phyloP scores from a whole-genome alignment of 768 basidiomycete genomes.

The Mycena kentingensis region DNA sequence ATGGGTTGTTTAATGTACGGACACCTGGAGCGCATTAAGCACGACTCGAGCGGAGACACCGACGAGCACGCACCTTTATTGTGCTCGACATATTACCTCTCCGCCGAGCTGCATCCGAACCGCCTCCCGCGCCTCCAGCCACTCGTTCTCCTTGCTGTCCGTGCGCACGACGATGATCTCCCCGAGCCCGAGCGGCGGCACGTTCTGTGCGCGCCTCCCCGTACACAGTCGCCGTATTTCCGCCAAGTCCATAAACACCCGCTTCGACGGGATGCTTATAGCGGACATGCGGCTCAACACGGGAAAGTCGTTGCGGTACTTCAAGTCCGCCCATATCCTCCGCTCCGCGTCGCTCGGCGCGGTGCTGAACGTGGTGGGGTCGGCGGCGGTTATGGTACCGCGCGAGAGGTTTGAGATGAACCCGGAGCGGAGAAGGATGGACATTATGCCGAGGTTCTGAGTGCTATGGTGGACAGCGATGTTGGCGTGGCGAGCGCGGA shows the following conservation, averaged over 20 bases:
- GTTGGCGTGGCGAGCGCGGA: conserved; percentile 78
- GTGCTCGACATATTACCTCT: conserved; percentile 85
- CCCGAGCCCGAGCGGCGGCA: conserved; percentile 86
- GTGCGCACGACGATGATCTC: conserved; percentile 89
- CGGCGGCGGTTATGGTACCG: conserved; percentile 67
- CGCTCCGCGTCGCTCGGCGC: conserved; percentile 60
- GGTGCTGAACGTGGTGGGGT: conserved; percentile 60
- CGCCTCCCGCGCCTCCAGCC: conserved; percentile 93
- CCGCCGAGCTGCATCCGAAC: conserved; percentile 74
- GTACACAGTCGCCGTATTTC: conserved; percentile 81
- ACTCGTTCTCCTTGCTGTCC: conserved; percentile 69
- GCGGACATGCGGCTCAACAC: conserved; percentile 80
- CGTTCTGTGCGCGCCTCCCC: conserved; percentile 77
- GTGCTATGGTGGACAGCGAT: conserved; percentile 81
- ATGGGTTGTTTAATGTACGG: neutral
- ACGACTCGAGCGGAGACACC: conserved; percentile 17
- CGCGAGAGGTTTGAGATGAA: conserved; percentile 84
- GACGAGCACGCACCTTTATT: conserved; percentile 29
- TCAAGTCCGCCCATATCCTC: conserved; percentile 92
- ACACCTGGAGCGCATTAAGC: neutral
- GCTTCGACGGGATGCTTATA: conserved; percentile 81
- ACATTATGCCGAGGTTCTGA: conserved; percentile 89
- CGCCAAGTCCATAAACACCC: conserved; percentile 69
- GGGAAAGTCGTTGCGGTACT: conserved; percentile 88
- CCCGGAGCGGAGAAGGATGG: conserved; percentile 88